Conservation (phyloP, 73 alveolate genomes). For the Uronychia setigera region DNA sequence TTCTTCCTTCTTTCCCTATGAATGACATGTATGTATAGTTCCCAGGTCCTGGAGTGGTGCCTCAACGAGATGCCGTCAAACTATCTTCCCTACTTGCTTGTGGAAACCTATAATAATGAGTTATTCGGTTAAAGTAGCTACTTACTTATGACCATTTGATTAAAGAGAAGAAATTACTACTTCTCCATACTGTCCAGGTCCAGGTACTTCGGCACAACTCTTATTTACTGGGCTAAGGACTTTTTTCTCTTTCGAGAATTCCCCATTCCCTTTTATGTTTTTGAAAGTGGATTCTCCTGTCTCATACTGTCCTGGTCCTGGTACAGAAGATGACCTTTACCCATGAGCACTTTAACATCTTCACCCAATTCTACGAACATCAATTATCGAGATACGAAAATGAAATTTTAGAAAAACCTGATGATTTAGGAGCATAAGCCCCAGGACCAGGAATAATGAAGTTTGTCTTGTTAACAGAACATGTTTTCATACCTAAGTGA, state of each 20-base stretch:
- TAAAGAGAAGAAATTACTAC: background rate
- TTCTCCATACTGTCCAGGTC: background rate
- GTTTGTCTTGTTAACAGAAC: background rate
- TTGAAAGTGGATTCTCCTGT: background rate
- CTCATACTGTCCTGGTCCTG: background rate
- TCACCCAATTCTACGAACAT: background rate
- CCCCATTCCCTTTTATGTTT: background rate
- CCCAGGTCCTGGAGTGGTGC: conserved; percentile 33
- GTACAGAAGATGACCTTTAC: background rate
- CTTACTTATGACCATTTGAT: background rate
- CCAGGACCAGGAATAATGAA: background rate
- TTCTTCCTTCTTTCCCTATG: conserved; percentile 6
- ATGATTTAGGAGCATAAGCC: background rate
- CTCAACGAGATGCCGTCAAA: background rate
- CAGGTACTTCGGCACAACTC: background rate
- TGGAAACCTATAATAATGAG: background rate
- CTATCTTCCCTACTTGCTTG: background rate
- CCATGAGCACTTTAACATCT: background rate
- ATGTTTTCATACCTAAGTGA: background rate
- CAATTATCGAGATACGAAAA: background rate
- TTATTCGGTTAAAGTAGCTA: background rate
- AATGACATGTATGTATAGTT: background rate
- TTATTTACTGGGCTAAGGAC: background rate
- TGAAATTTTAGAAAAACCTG: background rate
- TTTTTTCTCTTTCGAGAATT: background rate